Evolutionary conservation across 805 yeast species (phyloP), one percentile per base, ranked within the genome.

Genomic region (Candida ovalis): DNA sequence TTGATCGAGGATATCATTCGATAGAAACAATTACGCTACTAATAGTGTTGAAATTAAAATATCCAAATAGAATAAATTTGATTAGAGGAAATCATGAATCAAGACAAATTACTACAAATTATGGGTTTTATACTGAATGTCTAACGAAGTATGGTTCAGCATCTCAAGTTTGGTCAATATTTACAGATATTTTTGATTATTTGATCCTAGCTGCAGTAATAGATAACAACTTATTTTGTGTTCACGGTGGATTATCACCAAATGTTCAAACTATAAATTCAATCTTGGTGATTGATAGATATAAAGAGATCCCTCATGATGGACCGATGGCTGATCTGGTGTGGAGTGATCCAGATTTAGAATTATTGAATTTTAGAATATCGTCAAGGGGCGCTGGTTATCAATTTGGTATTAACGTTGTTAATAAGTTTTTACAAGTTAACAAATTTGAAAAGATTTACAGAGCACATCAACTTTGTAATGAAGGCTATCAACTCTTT

Each of bases 281-380:
- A 55, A 88, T 94, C 44, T 76, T 86, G 53, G 82, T 94, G 15
- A 84, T 95, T 8, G 99, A 94, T 67, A 67, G 99, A 50, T 92
- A 90, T 63, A 80, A 84, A 55, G 99, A 94, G 64, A 89, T 95
- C 12, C 99, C 99, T 0, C 99, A 95, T 58, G 99, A 94, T 64
- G 99, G 99, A 0, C 96, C 97, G 15, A 94, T 94, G 97, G 99
- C 99, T 1, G 99, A 94, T 66, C 72, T 94, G 44, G 98, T 94
- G 18, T 94, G 99, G 99, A 84, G 94, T 21, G 99, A 94, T 62
- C 99, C 99, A 0, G 98, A 95, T 66, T 86, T 87, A 28, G 88
- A 86, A 47, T 73, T 73, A 47, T 58, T 71, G 57, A 96, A 90
- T 60, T 94, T 94, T 66, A 84, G 91, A 55, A 77, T 94, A 19